phyloP scores from a whole-genome alignment of 805 yeast genomes.

The Candida maltosa region DNA sequence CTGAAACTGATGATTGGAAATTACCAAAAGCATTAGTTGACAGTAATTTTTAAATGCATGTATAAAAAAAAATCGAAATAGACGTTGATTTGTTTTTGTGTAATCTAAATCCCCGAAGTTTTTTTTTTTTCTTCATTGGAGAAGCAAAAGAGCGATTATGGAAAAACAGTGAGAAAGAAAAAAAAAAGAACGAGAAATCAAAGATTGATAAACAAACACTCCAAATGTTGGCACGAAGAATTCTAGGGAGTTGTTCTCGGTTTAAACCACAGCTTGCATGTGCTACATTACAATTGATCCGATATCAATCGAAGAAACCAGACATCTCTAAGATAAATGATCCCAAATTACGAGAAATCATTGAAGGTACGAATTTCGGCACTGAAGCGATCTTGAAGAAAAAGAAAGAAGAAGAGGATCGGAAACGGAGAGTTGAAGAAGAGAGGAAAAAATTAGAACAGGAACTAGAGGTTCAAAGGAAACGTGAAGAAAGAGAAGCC shows the following conservation, averaged over 20 bases:
- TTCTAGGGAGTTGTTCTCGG: background rate
- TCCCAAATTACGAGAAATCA: conserved; percentile 27
- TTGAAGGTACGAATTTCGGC: conserved; percentile 34
- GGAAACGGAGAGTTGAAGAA: conserved; percentile 5
- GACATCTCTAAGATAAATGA: conserved; percentile 17
- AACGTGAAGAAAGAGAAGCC: conserved; percentile 6
- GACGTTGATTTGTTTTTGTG: background rate
- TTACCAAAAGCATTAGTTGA: conserved; percentile 49
- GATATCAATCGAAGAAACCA: conserved; percentile 7
- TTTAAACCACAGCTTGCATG: too few relatives aligned
- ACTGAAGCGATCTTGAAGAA: conserved; percentile 9
- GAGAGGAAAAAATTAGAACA: conserved; percentile 5
- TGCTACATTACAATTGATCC: too few relatives aligned
- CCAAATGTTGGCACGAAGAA: background rate
- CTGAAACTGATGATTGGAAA: conserved; percentile 60
- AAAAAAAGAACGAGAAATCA: too few relatives aligned
- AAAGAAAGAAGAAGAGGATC: conserved; percentile 8
- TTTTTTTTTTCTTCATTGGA: conserved; percentile 1
- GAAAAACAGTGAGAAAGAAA: too few relatives aligned
- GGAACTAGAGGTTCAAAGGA: background rate
- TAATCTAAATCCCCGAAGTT: background rate
- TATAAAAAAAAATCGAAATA: background rate
- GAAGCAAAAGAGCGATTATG: too few relatives aligned
- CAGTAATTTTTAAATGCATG: conserved; percentile 43
- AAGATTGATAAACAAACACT: background rate